Base-by-base conservation (phyloP, 225 moss, liverwort and hornwort species). In the Bryoerythrophyllum caledonicum region DNA sequence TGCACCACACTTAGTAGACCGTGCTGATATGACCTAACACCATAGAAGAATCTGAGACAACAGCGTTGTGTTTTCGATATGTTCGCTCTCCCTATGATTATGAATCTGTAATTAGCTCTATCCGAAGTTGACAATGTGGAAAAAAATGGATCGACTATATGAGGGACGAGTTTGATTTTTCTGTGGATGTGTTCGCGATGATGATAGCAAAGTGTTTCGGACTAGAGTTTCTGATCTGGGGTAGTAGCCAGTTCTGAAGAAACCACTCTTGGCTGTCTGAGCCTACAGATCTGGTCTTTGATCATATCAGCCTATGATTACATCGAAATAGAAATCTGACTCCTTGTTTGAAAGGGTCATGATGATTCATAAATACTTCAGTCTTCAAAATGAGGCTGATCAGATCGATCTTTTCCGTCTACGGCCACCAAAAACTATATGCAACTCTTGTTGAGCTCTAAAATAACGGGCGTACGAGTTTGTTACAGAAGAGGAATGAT, bases 221-320 rank as follows among this genome's bases (percentile, higher is more conserved):
- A 87, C 84, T 89, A 87, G 89, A 89, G 85, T 90, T 90, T 90
- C 89, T 90, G 89, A 90, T 71, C 58, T 87, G 89, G 87, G 60
- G 60, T 78, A 67, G 77, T 81, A 78, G 78, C 83, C 86, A 83
- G 74, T 12, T 23, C 25, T 84, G 83, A 79, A 67, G 83, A 83
- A 67, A 76, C 49, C 46, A 79, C 83, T 79, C 83, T 83, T 83
- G 79, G 83, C 83, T 83, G 83, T 83, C 83, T 79, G 83, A 83
- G 83, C 56, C 24, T 56, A 48, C 54, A 52, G 1, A 5, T 4
- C 0, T 0, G 1, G 6, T 8, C 6, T 11, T 10, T 4, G 4
- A 5, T 6, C 0, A 25, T 11, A 40, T 13, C 74, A 58, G 74
- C 74, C 82, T 20, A 58, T 82, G 78, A 82, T 82, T 74, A 74